Evolutionary conservation across 208 protist genomes (phyloP).

Genomic region (Leishmania gerbilli): DNA sequence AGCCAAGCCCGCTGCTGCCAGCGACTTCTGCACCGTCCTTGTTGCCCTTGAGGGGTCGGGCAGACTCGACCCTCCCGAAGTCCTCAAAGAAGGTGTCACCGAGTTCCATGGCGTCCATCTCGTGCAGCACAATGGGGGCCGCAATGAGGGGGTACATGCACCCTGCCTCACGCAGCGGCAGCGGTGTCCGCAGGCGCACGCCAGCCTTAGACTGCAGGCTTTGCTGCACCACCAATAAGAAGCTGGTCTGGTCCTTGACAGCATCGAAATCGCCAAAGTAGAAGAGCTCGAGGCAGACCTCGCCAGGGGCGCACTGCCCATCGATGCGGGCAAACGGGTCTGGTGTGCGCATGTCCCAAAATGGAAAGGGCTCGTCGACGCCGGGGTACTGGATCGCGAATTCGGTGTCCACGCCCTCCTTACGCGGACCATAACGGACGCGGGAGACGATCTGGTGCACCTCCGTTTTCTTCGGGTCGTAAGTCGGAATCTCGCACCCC

Average conservation of each 20-base stretch:
- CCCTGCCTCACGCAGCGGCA: constrained; percentile 69
- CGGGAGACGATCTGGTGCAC: constrained; percentile 58
- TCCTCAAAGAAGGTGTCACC: constrained; percentile 73
- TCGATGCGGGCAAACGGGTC: constrained; percentile 36
- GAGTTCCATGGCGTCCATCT: constrained; percentile 74
- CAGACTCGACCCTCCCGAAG: constrained; percentile 48
- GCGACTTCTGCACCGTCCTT: constrained; percentile 22
- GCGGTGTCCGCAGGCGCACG: constrained; percentile 48
- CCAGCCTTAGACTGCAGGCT: constrained; percentile 50
- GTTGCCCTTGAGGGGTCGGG: constrained; percentile 5
- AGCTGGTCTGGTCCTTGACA: constrained; percentile 49
- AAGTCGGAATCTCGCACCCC: constrained; percentile 16
- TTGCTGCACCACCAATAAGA: constrained; percentile 46
- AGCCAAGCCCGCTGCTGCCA: constrained; percentile 7
- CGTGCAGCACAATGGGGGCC: constrained; percentile 55
- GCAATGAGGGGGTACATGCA: constrained; percentile 86
- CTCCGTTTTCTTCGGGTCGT: constrained; percentile 50
- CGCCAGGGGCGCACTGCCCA: constrained; percentile 38
- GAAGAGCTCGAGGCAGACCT: constrained; percentile 79
- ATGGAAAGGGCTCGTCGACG: constrained; percentile 54
- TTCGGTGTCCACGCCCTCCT: constrained; percentile 49
- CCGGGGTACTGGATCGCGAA: constrained; percentile 67
- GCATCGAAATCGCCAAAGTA: constrained; percentile 76
- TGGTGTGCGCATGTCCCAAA: constrained; percentile 75
- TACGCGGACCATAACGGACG: constrained; percentile 57